Evolutionary conservation across 2,329 filamentous ascomycete genomes (phyloP), one percentile per base, ranked within the genome.

Genomic region (Septoria linicola): DNA sequence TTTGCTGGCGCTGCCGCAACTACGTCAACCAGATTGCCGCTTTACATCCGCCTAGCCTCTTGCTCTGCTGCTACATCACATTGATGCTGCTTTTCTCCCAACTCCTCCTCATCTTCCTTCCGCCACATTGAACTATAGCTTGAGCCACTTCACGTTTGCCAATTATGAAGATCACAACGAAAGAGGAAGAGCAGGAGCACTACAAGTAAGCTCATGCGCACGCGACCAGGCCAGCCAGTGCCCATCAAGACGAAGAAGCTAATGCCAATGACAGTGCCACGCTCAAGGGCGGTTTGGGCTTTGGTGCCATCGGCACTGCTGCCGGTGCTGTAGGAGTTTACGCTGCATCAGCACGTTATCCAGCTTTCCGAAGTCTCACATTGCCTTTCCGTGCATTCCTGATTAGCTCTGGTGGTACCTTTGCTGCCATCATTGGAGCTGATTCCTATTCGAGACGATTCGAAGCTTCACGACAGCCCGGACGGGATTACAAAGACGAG

Each of bases 351-450:
- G 77, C 77, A 56, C 85, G 90, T 65, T 96, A 87, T 71, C 78
- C 83, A 41, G 83, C 83, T 63, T 88, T 97, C 77, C 84, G 88
- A 60, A 73, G 78, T 59, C 84, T 99, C 55, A 96, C 92, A 0
- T 68, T 96, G 0, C 93, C 90, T 14, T 90, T 99, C 80, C 88
- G 89, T 62, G 79, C 89, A 48, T 99, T 97, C 81, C 82, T 97
- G 57, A 81, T 93, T 59, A 86, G 88, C 37, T 95, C 89, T 7
- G 70, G 83, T 8, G 84, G 82, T 41, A 96, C 93, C 3, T 96
- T 96, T 68, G 79, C 83, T 72, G 74, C 74, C 54, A 96, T 99
- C 72, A 83, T 96, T 68, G 79, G 84, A 54, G 93, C 93, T 59
- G 93, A 99, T 67, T 76, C 80, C 57, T 79, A 80, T 60, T 87